phyloP scores from a whole-genome alignment of 2,329 filamentous ascomycete species.

The Fusarium sp. region DNA sequence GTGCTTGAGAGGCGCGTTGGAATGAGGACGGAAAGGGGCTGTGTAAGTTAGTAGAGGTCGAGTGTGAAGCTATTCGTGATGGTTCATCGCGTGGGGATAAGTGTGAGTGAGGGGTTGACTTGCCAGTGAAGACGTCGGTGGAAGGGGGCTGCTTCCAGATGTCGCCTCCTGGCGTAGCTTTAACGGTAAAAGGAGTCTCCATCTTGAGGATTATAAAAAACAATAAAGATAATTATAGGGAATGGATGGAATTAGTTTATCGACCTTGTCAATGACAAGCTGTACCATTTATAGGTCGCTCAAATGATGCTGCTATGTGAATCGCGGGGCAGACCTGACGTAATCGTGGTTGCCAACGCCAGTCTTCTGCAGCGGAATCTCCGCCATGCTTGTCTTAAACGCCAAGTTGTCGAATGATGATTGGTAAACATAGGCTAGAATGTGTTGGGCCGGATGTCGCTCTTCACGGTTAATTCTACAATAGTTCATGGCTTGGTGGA shows the following conservation, averaged over 20 bases:
- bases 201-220: constrained; percentile 4
- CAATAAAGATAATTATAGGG: neutral
- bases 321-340: constrained; percentile 40
- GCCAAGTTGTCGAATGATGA: neutral
- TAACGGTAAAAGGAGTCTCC: constrained; percentile 58
- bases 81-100: neutral
- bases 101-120: constrained; percentile 6
- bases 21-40: constrained; percentile 52
- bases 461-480: constrained; percentile 13
- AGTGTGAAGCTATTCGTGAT: neutral
- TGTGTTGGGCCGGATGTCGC: neutral
- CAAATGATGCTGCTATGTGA: neutral
- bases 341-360: constrained; percentile 21
- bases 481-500: neutral
- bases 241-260: neutral
- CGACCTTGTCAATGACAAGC: neutral
- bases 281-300: constrained; percentile 17
- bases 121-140: constrained; percentile 74
- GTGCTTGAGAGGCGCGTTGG: constrained; percentile 61
- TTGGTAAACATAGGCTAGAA: constrained; percentile 4
- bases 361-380: constrained; percentile 9
- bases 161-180: constrained; percentile 73
- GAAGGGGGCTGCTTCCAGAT: constrained; percentile 82
- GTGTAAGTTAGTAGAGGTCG: neutral
- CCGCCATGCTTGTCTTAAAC: constrained; percentile 11